Conservation (phyloP, 192 early-diverging fungal species). For the Phycomyces nitens region DNA sequence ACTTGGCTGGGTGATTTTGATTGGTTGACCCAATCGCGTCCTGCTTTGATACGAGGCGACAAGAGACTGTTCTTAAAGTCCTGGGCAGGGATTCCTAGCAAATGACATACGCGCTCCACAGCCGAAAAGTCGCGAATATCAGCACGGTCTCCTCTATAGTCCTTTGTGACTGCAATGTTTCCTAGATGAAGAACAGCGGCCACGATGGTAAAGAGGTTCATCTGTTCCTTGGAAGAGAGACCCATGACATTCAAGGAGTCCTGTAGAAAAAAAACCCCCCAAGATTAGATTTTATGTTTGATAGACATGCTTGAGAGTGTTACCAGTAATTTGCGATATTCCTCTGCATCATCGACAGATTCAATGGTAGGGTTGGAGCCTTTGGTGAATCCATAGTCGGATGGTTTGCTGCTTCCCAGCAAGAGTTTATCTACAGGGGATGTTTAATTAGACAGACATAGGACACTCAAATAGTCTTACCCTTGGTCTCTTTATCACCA, state of each 20-base stretch:
- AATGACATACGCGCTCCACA: slow-evolving; percentile 89
- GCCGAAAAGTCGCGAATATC: slow-evolving; percentile 71
- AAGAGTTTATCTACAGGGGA: slow-evolving; percentile 19
- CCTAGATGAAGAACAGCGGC: slow-evolving; percentile 91
- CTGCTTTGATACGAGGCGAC: slow-evolving; percentile 90
- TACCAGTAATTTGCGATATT: slow-evolving; percentile 74
- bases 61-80: slow-evolving; percentile 87
- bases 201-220: slow-evolving; percentile 77
- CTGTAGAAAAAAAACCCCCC: slow-evolving; percentile 37
- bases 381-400: slow-evolving; percentile 63
- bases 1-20: slow-evolving; percentile 85
- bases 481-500: slow-evolving; percentile 69
- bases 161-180: slow-evolving; percentile 79
- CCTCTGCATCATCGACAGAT: slow-evolving; percentile 86
- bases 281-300: too few relatives aligned
- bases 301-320: slow-evolving; percentile 16
- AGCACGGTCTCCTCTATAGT: slow-evolving; percentile 81
- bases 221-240: slow-evolving; percentile 71
- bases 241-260: slow-evolving; percentile 83
- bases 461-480: too few relatives aligned
- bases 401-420: slow-evolving; percentile 6
- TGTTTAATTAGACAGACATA: too few relatives aligned
- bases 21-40: slow-evolving; percentile 94
- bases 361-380: slow-evolving; percentile 84
- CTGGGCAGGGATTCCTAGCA: slow-evolving; percentile 83